These are phyloP conservation scores for Yamadazyma scolyti DNA, from an alignment of 805 yeast genomes.

Conservation along the genomic window DNA sequence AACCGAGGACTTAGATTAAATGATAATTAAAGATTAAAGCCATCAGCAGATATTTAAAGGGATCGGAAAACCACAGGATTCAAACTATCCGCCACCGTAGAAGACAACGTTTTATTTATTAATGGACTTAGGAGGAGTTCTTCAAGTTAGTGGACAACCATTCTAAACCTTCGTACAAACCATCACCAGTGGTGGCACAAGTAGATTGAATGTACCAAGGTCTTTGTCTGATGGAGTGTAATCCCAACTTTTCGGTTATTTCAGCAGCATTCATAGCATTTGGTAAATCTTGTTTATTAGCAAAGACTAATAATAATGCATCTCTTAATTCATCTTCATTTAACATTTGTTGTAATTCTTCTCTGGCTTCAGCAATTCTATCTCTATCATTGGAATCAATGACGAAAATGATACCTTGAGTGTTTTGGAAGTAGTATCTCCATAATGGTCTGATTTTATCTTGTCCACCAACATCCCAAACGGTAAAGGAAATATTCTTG, in stretches of 20 bases:
- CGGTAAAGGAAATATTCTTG: slow-evolving; percentile 94
- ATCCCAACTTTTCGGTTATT: slow-evolving; percentile 93
- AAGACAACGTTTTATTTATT: too few relatives aligned
- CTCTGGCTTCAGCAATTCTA: slow-evolving; percentile 97
- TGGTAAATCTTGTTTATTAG: slow-evolving; percentile 98
- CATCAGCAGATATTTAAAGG: too few relatives aligned
- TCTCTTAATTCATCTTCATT: slow-evolving; percentile 98
- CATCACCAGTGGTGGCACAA: slow-evolving; percentile 99
- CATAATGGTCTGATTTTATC: slow-evolving; percentile 97
- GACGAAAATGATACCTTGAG: slow-evolving; percentile 97
- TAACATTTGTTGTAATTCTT: slow-evolving; percentile 96
- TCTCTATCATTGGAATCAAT: slow-evolving; percentile 98
- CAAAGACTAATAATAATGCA: slow-evolving; percentile 91
- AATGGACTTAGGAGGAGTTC: slow-evolving; percentile 28
- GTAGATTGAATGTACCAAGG: slow-evolving; percentile 99
- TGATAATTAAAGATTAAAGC: too few relatives aligned
- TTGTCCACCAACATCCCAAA: slow-evolving; percentile 99
- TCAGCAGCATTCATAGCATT: slow-evolving; percentile 99
- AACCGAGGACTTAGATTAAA: too few relatives aligned
- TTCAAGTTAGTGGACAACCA: slow-evolving; percentile 92
- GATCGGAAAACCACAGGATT: too few relatives aligned
- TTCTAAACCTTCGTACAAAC: slow-evolving; percentile 95
- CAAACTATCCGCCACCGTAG: too few relatives aligned
- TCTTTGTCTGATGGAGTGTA: slow-evolving; percentile 96
- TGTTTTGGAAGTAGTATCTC: slow-evolving; percentile 98